Conservation (phyloP, 768 basidiomycete species). For the Leucosporidium scottii region DNA sequence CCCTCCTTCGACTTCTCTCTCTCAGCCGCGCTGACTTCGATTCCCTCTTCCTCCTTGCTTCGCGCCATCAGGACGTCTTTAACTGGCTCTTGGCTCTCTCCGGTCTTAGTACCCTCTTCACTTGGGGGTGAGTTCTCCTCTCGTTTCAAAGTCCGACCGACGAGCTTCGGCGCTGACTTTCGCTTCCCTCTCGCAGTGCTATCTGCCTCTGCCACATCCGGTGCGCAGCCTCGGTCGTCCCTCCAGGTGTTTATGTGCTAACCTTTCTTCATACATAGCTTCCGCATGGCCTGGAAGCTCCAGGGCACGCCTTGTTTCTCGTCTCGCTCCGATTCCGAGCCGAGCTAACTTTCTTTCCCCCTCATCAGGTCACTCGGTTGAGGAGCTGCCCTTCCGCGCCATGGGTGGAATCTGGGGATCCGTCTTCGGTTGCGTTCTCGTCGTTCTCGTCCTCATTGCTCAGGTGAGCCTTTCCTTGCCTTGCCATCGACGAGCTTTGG, state of each 20-base stretch:
- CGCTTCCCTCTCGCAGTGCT: background rate
- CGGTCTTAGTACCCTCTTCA: conserved; percentile 60
- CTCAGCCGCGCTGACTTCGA: conserved; percentile 32
- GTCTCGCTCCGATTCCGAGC: too few species aligned
- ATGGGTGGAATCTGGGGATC: conserved; percentile 32
- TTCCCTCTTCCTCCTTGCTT: background rate
- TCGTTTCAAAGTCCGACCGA: background rate
- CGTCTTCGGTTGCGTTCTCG: conserved; percentile 24
- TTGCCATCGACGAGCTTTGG: too few species aligned
- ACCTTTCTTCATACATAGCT: background rate
- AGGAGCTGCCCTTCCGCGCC: conserved; percentile 36
- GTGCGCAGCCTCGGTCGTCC: too few species aligned
- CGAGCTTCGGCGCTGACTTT: background rate
- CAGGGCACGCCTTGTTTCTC: conserved; percentile 7
- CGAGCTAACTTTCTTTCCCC: too few species aligned
- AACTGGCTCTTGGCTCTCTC: conserved; percentile 55
- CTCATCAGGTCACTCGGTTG: conserved; percentile 27
- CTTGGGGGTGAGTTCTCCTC: conserved; percentile 56
- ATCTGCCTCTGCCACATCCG: conserved; percentile 36
- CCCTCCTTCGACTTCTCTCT: too few species aligned
- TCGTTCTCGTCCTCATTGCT: conserved; percentile 34
- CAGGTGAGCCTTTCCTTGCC: conserved; percentile 13
- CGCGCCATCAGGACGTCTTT: background rate
- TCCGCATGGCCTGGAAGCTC: conserved; percentile 34
- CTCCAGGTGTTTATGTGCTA: too few species aligned